phyloP scores from a whole-genome alignment of 1,139 yeast genomes.

The Yamadazyma jaroonii region DNA sequence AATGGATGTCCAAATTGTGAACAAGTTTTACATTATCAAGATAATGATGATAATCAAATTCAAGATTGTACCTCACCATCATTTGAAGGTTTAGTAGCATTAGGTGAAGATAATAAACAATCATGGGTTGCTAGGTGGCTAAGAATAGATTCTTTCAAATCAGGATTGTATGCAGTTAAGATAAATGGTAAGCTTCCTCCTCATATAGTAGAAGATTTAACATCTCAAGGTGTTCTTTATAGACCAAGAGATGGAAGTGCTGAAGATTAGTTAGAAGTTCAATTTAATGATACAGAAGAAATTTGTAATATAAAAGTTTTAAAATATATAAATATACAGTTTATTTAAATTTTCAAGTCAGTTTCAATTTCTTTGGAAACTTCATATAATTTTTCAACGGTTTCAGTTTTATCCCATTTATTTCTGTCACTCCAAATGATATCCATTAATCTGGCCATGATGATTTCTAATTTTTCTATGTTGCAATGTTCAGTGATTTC shows the following conservation, averaged over 20 bases:
- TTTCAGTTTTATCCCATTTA: slow-evolving; percentile 60
- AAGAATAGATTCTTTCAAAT: slow-evolving; percentile 82
- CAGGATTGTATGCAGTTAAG: slow-evolving; percentile 92
- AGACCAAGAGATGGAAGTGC: slow-evolving; percentile 97
- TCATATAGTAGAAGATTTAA: slow-evolving; percentile 72
- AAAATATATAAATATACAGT: slow-evolving; percentile 4
- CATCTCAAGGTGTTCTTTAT: slow-evolving; percentile 72
- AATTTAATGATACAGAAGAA: not conserved
- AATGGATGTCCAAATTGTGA: slow-evolving; percentile 99
- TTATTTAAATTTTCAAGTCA: slow-evolving; percentile 6
- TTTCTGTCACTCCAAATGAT: slow-evolving; percentile 70
- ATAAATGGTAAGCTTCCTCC: slow-evolving; percentile 91
- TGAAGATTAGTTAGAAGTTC: slow-evolving; percentile 57
- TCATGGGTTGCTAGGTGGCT: slow-evolving; percentile 99
- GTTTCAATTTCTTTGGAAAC: slow-evolving; percentile 17
- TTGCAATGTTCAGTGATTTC: slow-evolving; percentile 47
- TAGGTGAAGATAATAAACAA: slow-evolving; percentile 72
- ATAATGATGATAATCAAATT: slow-evolving; percentile 77
- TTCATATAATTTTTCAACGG: slow-evolving; percentile 26
- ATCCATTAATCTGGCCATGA: slow-evolving; percentile 72
- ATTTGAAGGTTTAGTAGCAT: slow-evolving; percentile 92
- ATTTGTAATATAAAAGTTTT: not conserved
- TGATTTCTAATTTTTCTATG: slow-evolving; percentile 70
- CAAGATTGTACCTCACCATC: slow-evolving; percentile 96
- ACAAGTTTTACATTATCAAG: slow-evolving; percentile 72